phyloP scores from a whole-genome alignment of 2,329 filamentous ascomycete species.

The Talaromyces sp. region DNA sequence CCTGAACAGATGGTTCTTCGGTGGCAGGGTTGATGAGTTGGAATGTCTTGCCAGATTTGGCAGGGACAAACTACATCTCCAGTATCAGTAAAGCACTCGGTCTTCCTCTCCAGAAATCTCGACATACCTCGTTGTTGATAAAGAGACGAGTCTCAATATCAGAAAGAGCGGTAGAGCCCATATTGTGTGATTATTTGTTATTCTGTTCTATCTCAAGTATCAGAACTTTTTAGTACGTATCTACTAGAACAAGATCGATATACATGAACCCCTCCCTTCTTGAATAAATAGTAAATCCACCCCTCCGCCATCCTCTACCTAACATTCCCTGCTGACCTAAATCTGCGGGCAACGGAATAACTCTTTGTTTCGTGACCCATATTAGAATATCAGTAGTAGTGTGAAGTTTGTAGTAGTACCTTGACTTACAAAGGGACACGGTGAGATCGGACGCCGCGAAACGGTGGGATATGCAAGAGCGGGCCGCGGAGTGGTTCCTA shows the following conservation, averaged over 20 bases:
- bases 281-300: background rate
- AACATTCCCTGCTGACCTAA: background rate
- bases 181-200: background rate
- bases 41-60: background rate
- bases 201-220: background rate
- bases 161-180: background rate
- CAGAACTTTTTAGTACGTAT: background rate
- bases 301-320: background rate
- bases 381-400: background rate
- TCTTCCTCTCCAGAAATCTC: background rate
- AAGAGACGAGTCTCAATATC: slow-evolving; percentile 4
- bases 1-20: slow-evolving; percentile 40
- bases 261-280: background rate
- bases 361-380: background rate
- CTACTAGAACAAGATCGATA: background rate
- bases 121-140: slow-evolving; percentile 1
- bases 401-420: background rate
- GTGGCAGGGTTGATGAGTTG: slow-evolving; percentile 3
- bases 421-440: background rate
- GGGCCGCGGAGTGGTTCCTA: background rate
- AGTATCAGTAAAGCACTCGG: background rate
- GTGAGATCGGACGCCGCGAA: background rate
- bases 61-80: background rate
- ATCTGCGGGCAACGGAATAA: background rate
- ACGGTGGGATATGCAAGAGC: slow-evolving; percentile 3